phyloP scores from a whole-genome alignment of 2,329 filamentous ascomycete species.

The Chrysosporium keratinophilum region DNA sequence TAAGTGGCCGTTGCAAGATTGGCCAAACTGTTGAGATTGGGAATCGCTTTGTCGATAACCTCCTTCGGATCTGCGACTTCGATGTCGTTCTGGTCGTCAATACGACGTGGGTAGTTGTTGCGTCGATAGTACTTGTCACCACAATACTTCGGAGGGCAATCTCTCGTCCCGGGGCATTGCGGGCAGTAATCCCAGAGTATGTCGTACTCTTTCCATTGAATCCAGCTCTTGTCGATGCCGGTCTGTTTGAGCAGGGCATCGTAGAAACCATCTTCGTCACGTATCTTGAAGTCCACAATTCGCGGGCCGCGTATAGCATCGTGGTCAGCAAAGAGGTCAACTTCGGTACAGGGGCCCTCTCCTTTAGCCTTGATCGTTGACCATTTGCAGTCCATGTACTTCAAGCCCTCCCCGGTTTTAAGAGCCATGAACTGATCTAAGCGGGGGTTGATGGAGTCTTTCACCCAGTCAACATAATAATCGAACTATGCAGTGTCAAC shows the following conservation, averaged over 20 bases:
- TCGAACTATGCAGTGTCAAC: conserved; percentile 1
- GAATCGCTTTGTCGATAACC: not conserved
- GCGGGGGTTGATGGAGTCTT: not conserved
- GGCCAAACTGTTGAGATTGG: not conserved
- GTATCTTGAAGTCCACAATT: not conserved
- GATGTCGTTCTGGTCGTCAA: not conserved
- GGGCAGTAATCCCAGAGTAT: not conserved
- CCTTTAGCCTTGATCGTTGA: not conserved
- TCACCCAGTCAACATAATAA: conserved; percentile 6
- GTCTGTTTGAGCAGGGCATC: not conserved
- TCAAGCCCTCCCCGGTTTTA: not conserved
- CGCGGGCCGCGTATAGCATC: not conserved
- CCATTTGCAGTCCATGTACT: conserved; percentile 9
- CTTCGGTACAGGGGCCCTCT: not conserved
- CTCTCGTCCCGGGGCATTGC: not conserved
- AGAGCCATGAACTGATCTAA: not conserved
- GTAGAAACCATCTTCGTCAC: conserved; percentile 5
- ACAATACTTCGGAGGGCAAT: too few species aligned
- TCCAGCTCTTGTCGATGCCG: conserved; percentile 3
- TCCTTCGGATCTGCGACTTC: conserved; percentile 2
- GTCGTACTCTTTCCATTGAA: not conserved
- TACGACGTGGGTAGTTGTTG: not conserved
- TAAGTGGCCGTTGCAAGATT: not conserved
- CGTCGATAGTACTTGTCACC: too few species aligned
- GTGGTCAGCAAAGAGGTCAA: not conserved